Evolutionary conservation across 2,329 filamentous ascomycete species (phyloP).

Genomic region (Neofusicoccum ribis): DNA sequence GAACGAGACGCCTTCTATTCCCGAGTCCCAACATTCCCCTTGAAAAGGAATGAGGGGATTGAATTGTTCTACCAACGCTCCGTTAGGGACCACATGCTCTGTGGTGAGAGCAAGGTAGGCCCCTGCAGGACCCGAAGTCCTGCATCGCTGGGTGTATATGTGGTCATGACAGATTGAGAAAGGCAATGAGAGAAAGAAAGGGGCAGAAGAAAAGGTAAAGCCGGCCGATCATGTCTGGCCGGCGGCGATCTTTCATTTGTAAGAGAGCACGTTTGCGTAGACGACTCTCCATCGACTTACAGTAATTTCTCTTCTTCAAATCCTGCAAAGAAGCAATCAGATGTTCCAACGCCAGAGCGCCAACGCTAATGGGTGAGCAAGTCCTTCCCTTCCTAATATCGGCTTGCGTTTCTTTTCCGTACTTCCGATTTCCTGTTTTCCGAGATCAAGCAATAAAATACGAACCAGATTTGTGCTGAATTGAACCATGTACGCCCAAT

Average conservation of each 20-base stretch:
- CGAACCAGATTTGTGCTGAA: not conserved
- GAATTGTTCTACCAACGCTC: constrained; percentile 47
- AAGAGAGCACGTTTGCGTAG: not conserved
- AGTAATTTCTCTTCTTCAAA: not conserved
- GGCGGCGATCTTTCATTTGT: not conserved
- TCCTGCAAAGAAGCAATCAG: constrained; percentile 8
- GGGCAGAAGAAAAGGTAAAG: not conserved
- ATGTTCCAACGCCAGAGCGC: constrained; percentile 8
- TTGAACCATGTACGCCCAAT: not conserved
- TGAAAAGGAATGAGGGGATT: constrained; percentile 16
- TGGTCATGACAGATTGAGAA: not conserved
- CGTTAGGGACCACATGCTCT: constrained; percentile 44
- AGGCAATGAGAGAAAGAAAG: not conserved
- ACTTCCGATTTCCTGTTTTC: not conserved
- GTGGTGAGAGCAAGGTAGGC: constrained; percentile 31
- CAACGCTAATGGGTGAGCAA: constrained; percentile 17
- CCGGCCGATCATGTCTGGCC: constrained; percentile 4
- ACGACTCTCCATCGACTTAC: not conserved
- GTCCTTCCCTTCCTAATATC: not conserved
- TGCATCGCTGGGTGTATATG: constrained; percentile 44
- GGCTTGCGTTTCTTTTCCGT: not conserved
- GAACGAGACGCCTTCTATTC: constrained; percentile 37
- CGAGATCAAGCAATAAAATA: not conserved
- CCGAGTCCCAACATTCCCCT: constrained; percentile 22
- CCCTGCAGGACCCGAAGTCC: constrained; percentile 45